Base-by-base conservation (phyloP, 768 basidiomycete genomes). In the Gyrodon lividus region DNA sequence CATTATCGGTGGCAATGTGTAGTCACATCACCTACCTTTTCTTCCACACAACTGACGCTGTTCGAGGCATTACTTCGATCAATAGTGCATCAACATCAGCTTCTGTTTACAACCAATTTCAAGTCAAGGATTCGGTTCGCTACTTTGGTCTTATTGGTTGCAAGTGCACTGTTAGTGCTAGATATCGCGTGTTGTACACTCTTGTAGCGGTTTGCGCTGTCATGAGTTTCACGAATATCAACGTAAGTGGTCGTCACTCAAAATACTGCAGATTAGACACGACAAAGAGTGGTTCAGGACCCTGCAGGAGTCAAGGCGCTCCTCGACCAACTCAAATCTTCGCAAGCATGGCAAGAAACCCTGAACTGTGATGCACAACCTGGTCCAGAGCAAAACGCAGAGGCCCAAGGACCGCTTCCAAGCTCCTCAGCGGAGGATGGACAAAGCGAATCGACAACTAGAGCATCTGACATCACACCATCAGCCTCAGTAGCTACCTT, bases 321-420 rank as follows among this genome's bases (percentile, higher is more conserved):
- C 22, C 77, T 93, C 16, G 86, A 90, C 47, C 80, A 81, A 55
- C 73, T 92, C 12, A 75, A 80, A 45, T 68, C 76, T 3, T 91
- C 89, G 4, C 76, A 81, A 59, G 86, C 82, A 20, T 91, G 86
- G 87, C 79, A 84, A 59, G 74, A 83, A 43, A 62, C 73, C 2
- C 56, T 73, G 14, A 64, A 43, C 43, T 43, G 62, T 37, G 48
- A 34, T 20, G 31, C 61, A 17, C 45, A 48, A 3, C 45, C 42
- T 20, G 20, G 9, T 10, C 34, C 53, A 31, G 50, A 45, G 23
- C 47, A 42, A 37, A 51, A 9, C 13, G 4, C 38, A 48, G 48
- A 41, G 7, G 35, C 28, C 47, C 43, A 51, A 35, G 52, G 46
- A 51, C 59, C 52, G 17, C 26, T 24, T 50, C 43, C 46, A 47